A percentile compares a stretch with the other conserved stretches of the same genome.
Evolutionary conservation across 202 grass and related monocot species (phyloP).

Genomic region (Alloteropsis angusta): DNA sequence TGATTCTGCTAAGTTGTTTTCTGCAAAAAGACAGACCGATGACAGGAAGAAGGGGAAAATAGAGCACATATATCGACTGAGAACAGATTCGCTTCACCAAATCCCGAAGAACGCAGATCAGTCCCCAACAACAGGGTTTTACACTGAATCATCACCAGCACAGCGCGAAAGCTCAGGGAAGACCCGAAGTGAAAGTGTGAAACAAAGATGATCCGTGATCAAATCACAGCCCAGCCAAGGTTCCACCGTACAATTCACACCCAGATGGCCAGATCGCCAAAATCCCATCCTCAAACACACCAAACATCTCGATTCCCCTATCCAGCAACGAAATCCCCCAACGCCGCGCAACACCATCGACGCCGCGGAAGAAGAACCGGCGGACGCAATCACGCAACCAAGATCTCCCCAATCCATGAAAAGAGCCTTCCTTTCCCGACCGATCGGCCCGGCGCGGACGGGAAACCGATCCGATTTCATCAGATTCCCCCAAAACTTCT

Average conservation of each 20-base stretch:
- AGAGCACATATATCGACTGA: neutral
- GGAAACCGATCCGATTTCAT: neutral
- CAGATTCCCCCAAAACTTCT: neutral
- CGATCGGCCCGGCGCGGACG: neutral
- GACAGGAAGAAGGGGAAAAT: neutral
- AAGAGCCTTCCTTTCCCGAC: neutral
- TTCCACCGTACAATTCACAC: neutral
- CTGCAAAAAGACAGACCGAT: neutral
- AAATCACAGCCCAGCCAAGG: neutral
- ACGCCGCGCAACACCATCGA: neutral
- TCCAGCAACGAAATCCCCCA: neutral
- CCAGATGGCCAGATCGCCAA: neutral
- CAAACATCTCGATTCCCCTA: neutral
- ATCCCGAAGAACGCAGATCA: neutral
- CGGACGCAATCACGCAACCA: neutral
- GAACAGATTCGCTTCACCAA: neutral
- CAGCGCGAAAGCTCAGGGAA: neutral
- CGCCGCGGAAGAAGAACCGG: neutral
- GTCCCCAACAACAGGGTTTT: neutral
- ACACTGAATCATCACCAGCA: neutral
- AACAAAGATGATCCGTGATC: slow-evolving; percentile 2
- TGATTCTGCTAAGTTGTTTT: neutral
- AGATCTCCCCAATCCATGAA: neutral
- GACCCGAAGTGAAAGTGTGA: neutral
- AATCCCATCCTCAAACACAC: neutral